phyloP scores from a whole-genome alignment of 2,329 filamentous ascomycete genomes.

The Fusarium graminum region DNA sequence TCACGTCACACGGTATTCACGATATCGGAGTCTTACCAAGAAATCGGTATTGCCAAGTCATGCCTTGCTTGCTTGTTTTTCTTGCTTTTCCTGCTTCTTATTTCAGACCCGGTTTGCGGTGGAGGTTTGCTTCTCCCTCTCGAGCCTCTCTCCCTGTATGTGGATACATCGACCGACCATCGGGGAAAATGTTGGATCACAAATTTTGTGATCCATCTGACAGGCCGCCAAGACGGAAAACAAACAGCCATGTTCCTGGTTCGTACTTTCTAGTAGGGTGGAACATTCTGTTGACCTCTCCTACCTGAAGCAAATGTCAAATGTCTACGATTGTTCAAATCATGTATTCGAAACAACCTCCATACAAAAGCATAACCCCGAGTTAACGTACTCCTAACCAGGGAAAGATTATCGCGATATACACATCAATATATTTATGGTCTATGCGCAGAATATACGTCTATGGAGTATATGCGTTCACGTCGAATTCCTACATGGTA shows the following conservation, averaged over 20 bases:
- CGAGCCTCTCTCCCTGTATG: slow-evolving; percentile 14
- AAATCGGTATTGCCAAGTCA: slow-evolving; percentile 10
- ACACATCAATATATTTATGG: no score
- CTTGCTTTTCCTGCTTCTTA: slow-evolving; percentile 4
- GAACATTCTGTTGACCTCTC: neutral
- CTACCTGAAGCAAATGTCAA: neutral
- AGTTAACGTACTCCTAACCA: no score
- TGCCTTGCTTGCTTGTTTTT: slow-evolving; percentile 5
- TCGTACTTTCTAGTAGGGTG: neutral
- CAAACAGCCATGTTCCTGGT: neutral
- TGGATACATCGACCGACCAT: slow-evolving; percentile 16
- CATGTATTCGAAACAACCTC: neutral
- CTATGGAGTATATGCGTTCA: no score
- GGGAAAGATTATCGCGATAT: no score
- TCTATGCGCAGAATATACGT: no score
- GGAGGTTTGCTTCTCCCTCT: slow-evolving; percentile 13
- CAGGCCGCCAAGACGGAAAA: slow-evolving; percentile 13
- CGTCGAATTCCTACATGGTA: no score
- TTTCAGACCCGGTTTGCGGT: slow-evolving; percentile 10
- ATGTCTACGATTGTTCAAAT: slow-evolving; percentile 3
- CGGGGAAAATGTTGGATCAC: slow-evolving; percentile 8
- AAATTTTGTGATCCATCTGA: slow-evolving; percentile 1
- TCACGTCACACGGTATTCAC: slow-evolving; percentile 20
- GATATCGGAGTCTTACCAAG: neutral
- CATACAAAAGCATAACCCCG: no score